phyloP scores from a whole-genome alignment of 1,284 basidiomycete genomes.

The Apiotrichum gracile region DNA sequence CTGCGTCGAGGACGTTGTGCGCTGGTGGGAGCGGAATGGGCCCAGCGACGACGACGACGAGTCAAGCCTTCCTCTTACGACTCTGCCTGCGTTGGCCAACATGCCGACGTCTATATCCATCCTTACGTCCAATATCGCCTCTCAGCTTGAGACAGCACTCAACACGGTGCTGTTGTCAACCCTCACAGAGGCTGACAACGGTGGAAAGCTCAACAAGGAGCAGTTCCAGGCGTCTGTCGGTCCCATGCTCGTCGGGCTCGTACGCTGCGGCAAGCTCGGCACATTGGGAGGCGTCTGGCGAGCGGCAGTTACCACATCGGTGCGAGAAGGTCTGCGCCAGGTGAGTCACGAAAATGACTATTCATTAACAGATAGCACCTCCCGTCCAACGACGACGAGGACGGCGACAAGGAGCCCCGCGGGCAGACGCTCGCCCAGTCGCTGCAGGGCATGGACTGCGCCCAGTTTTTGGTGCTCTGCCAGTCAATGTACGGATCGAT shows the following conservation, averaged over 20 bases:
- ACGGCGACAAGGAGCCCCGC: conserved; percentile 36
- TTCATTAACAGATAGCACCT: conserved; percentile 24
- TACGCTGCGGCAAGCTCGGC: conserved; percentile 67
- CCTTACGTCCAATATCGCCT: conserved; percentile 65
- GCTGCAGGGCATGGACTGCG: conserved; percentile 63
- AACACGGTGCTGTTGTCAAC: conserved; percentile 64
- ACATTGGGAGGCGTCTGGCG: conserved; percentile 69
- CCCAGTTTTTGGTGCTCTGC: conserved; percentile 62
- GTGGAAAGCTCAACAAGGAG: conserved; percentile 21
- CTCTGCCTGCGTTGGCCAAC: conserved; percentile 61
- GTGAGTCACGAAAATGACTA: conserved; percentile 21
- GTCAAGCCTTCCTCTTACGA: conserved; percentile 43
- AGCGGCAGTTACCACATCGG: conserved; percentile 63
- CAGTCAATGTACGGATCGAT: conserved; percentile 61
- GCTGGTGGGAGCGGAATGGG: conserved; percentile 55
- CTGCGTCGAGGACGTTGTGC: conserved; percentile 66
- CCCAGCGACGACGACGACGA: conserved; percentile 1
- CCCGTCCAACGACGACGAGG: conserved; percentile 52
- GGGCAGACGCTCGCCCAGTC: conserved; percentile 53
- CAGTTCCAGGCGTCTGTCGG: conserved; percentile 41
- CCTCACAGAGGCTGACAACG: conserved; percentile 49
- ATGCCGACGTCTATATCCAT: conserved; percentile 63
- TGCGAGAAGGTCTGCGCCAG: conserved; percentile 53
- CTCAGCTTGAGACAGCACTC: conserved; percentile 71
- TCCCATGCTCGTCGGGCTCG: conserved; percentile 68